Evolutionary conservation across 805 yeast genomes (phyloP), one percentile per base, ranked within the genome.

Genomic region (Schwanniomyces sp.): DNA sequence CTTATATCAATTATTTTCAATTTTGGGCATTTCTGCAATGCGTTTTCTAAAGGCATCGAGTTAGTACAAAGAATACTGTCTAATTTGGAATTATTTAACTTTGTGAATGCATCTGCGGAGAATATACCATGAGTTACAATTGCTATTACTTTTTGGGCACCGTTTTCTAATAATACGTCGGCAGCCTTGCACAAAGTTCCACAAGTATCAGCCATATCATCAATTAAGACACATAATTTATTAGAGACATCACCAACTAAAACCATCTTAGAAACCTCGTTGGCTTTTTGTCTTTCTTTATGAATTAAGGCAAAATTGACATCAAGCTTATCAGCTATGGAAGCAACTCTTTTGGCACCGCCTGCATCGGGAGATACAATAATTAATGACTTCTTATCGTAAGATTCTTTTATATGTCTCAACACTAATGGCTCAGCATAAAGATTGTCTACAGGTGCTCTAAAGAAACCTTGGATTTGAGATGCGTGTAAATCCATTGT

Each of bases 201-300:
- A 70, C 95, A 88, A 17, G 95, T 88, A 64, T 88, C 95, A 40
- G 94, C 94, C 91, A 88, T 88, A 66, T 88, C 95, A 69, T 88
- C 95, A 40, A 88, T 88, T 56, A 88, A 80, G 46, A 88, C 74
- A 71, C 94, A 88, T 43, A 82, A 75, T 66, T 87, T 87, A 50
- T 80, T 85, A 2, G 84, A 70, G 32, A 88, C 95, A 69, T 88
- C 94, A 61, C 95, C 95, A 43, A 88, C 95, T 44, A 88, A 74
- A 18, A 86, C 91, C 95, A 88, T 88, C 62, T 86, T 76, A 37
- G 88, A 82, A 34, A 88, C 91, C 63, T 87, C 94, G 62, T 88
- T 88, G 26, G 94, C 94, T 52, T 85, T 77, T 21, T 86, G 88
- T 64, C 95, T 77, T 68, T 88, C 95, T 65, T 88, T 88, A 67